Evolutionary conservation across 1,139 yeast species (phyloP), one percentile per base, ranked within the genome.

Genomic region (Sporopachydermia cereana): DNA sequence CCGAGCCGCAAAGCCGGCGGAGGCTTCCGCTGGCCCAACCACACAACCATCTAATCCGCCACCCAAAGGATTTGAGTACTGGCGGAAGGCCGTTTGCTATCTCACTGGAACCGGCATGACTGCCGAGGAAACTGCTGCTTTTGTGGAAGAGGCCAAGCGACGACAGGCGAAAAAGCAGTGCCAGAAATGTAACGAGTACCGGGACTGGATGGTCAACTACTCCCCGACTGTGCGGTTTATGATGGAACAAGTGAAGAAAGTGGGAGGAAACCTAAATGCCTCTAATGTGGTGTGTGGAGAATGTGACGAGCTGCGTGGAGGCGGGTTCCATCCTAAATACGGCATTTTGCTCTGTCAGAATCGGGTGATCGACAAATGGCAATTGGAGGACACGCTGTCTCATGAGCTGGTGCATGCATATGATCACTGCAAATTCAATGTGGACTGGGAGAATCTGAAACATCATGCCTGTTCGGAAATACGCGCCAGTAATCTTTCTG

Each of bases 391-490:
- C 57, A 84, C 94, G 0, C 64, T 91, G 51, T 74, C 96, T 2
- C 99, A 91, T 60, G 99, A 91, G 58, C 70, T 91, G 60, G 80
- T 93, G 21, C 99, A 91, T 62, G 93, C 89, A 46, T 91, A 86
- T 62, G 99, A 91, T 62, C 82, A 88, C 58, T 69, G 86, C 53
- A 82, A 86, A 60, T 91, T 93, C 67, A 70, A 85, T 46, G 86
- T 91, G 7, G 84, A 91, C 60, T 82, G 95, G 79, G 60, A 72
- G 47, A 77, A 91, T 61, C 68, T 93, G 57, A 77, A 77, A 56
- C 98, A 91, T 58, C 98, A 91, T 60, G 98, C 98, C 0, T 93
- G 98, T 62, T 82, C 96, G 0, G 98, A 91, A 63, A 86, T 91
- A 45, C 71, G 99, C 49, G 98, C 98, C 0, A 82, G 94, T 14